Conservation (phyloP, 371 early-diverging fungal species). For the Mucor racemosus region DNA sequence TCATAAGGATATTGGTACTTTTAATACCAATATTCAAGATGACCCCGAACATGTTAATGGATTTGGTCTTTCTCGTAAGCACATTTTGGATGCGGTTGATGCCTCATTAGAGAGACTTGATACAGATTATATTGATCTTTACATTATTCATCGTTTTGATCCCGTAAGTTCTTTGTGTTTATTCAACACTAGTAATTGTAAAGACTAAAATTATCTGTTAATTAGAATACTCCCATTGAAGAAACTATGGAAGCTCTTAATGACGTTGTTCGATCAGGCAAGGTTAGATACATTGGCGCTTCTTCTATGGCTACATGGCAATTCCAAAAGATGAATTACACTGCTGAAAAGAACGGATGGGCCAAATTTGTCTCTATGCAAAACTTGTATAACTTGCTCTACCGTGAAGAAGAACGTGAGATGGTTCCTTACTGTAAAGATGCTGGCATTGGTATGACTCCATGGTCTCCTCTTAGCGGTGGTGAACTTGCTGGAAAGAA, state of each 20-base stretch:
- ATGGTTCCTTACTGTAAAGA: slow-evolving; percentile 58
- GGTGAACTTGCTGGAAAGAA: slow-evolving; percentile 44
- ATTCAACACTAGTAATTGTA: no score
- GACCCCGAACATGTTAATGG: slow-evolving; percentile 27
- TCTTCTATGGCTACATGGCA: slow-evolving; percentile 41
- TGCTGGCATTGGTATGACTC: slow-evolving; percentile 49
- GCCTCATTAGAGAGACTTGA: slow-evolving; percentile 54
- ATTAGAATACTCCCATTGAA: slow-evolving; percentile 44
- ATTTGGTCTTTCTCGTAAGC: slow-evolving; percentile 56
- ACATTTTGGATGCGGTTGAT: slow-evolving; percentile 58
- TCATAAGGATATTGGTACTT: background rate
- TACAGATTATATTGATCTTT: slow-evolving; percentile 67
- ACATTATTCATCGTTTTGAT: slow-evolving; percentile 56
- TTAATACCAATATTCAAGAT: background rate
- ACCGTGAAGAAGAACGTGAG: slow-evolving; percentile 68
- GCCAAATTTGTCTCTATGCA: slow-evolving; percentile 57
- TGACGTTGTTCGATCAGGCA: slow-evolving; percentile 55
- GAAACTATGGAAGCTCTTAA: slow-evolving; percentile 64
- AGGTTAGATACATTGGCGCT: slow-evolving; percentile 54
- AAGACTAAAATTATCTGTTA: no score
- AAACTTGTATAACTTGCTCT: slow-evolving; percentile 57
- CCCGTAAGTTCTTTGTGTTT: slow-evolving; percentile 14
- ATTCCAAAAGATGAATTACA: slow-evolving; percentile 43
- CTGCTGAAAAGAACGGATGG: slow-evolving; percentile 60
- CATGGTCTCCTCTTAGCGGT: slow-evolving; percentile 58